A percentile compares a stretch with the other conserved stretches of the same genome.
Evolutionary conservation across 257 asterid species (phyloP).

Genomic region (Nicotiana sylvestris): DNA sequence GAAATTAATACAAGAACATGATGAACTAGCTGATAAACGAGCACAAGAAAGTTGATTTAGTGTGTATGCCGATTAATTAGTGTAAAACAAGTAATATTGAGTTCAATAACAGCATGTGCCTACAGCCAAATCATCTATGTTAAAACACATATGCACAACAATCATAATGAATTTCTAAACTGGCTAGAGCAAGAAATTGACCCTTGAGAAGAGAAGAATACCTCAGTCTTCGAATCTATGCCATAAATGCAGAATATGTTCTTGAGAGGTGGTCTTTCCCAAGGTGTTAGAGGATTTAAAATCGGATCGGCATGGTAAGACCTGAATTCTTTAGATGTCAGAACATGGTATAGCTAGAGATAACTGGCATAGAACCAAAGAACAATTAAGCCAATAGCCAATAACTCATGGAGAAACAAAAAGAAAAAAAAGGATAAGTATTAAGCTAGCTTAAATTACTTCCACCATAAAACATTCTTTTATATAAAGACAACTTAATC

Average conservation of each 20-base stretch:
- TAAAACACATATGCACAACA: neutral
- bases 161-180: neutral
- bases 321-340: conserved; percentile 38
- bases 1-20: neutral
- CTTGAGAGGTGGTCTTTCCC: conserved; percentile 99
- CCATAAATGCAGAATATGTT: conserved; percentile 96
- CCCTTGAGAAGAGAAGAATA: conserved; percentile 29
- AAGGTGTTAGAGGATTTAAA: conserved; percentile 95
- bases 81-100: neutral
- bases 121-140: neutral
- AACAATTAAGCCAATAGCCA: neutral
- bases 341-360: conserved; percentile 7
- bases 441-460: neutral
- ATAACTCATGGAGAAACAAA: neutral
- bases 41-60: neutral
- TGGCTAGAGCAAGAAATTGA: neutral
- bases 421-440: neutral
- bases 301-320: conserved; percentile 90
- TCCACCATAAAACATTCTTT: neutral
- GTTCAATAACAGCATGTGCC: conserved; percentile 1
- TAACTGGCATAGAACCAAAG: neutral
- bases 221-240: conserved; percentile 87
- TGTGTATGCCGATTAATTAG: neutral
- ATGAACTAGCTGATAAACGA: neutral
- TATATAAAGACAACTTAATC: neutral